phyloP scores from a whole-genome alignment of 1,139 yeast genomes.

The Geotrichum citri-aurantii region DNA sequence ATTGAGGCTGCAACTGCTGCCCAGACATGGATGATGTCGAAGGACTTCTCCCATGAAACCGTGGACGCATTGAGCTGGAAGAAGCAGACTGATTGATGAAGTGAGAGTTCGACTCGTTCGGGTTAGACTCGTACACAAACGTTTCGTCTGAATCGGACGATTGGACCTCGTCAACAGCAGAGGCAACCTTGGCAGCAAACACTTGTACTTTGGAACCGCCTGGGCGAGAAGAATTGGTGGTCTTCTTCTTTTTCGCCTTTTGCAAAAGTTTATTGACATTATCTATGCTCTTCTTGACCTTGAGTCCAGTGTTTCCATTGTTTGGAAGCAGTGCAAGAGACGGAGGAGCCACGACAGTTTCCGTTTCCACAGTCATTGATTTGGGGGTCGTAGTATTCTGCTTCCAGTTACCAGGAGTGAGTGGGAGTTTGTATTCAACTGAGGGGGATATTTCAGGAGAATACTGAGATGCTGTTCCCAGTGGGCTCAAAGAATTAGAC shows the following conservation, averaged over 20 bases:
- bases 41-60: conserved; percentile 27
- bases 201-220: conserved; percentile 59
- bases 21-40: conserved; percentile 25
- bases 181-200: conserved; percentile 89
- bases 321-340: conserved; percentile 32
- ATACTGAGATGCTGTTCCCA: neutral
- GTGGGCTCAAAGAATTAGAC: neutral
- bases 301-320: conserved; percentile 22
- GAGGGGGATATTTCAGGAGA: neutral
- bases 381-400: conserved; percentile 13
- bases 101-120: conserved; percentile 19
- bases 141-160: conserved; percentile 88
- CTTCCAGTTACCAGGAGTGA: neutral
- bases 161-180: conserved; percentile 87
- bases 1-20: conserved; percentile 18
- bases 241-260: conserved; percentile 26
- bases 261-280: conserved; percentile 24
- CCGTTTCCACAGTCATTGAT: conserved; percentile 41
- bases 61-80: conserved; percentile 19
- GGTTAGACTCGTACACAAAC: conserved; percentile 73
- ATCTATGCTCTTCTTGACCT: conserved; percentile 33
- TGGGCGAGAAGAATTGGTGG: conserved; percentile 9
- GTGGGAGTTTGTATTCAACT: neutral
- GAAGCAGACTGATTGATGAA: conserved; percentile 7
- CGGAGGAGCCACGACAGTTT: conserved; percentile 39